These are phyloP conservation scores for Aspergillus fumigatiaffinis DNA, from an alignment of 2,329 filamentous ascomycete genomes.

Conservation along the genomic window DNA sequence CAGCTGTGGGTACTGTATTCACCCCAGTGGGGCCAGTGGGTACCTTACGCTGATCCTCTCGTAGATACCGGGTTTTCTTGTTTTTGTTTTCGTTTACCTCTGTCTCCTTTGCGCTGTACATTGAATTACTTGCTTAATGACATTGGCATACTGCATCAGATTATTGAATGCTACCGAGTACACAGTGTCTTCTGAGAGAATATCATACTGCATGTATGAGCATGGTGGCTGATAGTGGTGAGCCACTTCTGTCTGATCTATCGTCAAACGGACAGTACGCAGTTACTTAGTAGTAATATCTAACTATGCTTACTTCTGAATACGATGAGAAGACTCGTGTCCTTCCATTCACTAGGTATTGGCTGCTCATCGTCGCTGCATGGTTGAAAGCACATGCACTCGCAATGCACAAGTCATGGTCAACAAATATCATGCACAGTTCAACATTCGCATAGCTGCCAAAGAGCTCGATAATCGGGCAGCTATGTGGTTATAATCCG, in stretches of 20 bases:
- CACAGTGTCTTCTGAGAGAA: neutral
- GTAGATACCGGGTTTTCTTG: neutral
- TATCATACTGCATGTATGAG: neutral
- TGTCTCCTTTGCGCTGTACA: neutral
- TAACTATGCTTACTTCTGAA: neutral
- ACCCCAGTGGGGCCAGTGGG: neutral
- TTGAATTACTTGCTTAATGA: neutral
- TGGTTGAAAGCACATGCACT: neutral
- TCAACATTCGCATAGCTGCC: too few relatives aligned
- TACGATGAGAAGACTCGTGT: neutral
- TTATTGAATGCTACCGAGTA: neutral
- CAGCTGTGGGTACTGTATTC: neutral
- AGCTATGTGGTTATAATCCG: too few relatives aligned
- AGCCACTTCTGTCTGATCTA: neutral
- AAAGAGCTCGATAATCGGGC: too few relatives aligned
- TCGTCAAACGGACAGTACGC: neutral
- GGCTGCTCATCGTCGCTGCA: neutral
- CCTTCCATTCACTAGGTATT: neutral
- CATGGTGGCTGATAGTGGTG: neutral
- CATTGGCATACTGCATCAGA: neutral
- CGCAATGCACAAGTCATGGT: neutral
- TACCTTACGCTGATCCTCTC: neutral
- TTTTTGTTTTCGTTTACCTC: too few relatives aligned
- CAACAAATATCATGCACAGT: neutral
- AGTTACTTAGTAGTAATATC: neutral